These are phyloP conservation scores for Phalaenopsis equestris DNA, from an alignment of 106 monocot genomes.

Conservation along the genomic window DNA sequence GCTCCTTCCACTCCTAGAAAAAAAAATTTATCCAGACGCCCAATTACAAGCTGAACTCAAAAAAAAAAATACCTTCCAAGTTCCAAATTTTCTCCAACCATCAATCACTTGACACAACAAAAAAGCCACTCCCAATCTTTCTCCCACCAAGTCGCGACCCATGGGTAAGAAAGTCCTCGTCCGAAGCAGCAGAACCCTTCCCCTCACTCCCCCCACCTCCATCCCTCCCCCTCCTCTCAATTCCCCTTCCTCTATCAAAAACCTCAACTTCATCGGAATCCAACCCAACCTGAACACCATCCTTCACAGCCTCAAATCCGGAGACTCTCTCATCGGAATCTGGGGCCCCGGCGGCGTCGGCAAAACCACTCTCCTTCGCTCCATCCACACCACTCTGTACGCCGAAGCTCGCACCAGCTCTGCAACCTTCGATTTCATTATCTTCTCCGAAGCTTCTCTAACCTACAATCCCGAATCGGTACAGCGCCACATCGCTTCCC, in stretches of 20 bases:
- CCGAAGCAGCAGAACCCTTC: background rate
- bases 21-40: no score
- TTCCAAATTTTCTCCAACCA: no score
- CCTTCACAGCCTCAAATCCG: background rate
- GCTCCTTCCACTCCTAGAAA: no score
- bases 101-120: no score
- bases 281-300: background rate
- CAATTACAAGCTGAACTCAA: no score
- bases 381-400: background rate
- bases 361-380: conserved; percentile 8
- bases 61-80: no score
- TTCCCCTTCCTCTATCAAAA: background rate
- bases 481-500: background rate
- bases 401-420: no score
- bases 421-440: background rate
- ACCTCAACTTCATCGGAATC: background rate
- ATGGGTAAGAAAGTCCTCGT: background rate
- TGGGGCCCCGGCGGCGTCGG: conserved; percentile 20
- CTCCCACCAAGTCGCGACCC: background rate
- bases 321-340: conserved; percentile 13
- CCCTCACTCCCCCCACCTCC: background rate
- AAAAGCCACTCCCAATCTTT: no score
- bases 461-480: background rate
- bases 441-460: background rate
- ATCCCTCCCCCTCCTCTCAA: background rate